Conservation (phyloP, 2,329 filamentous ascomycete species). For the Cladosporium sphaerospermum region DNA sequence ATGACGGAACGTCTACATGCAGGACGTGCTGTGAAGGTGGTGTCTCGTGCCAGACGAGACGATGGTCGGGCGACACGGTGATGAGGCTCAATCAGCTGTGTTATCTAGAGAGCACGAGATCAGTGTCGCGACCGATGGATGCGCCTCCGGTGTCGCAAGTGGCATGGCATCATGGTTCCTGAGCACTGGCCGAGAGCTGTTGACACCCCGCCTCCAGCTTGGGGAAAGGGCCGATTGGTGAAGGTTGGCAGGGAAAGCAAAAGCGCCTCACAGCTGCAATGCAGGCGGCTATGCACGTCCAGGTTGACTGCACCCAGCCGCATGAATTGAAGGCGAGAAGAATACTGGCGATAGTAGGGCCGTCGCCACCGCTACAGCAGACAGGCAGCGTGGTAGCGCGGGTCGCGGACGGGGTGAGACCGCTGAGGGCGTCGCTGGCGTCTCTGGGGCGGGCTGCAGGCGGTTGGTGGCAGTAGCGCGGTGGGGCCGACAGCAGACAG, state of each 20-base stretch:
- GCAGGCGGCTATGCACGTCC: too few relatives aligned
- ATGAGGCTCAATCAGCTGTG: too few relatives aligned
- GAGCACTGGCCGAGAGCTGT: background rate
- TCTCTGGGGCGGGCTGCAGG: background rate
- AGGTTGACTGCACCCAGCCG: too few relatives aligned
- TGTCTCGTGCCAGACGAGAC: too few relatives aligned
- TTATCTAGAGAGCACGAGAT: too few relatives aligned
- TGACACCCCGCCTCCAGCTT: background rate
- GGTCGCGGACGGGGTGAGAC: background rate
- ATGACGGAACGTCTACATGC: slow-evolving; percentile 5
- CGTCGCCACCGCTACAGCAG: background rate
- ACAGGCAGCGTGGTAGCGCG: background rate
- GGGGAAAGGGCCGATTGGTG: slow-evolving; percentile 4
- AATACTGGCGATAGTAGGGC: too few relatives aligned
- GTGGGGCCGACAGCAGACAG: background rate
- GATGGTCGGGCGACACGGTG: too few relatives aligned
- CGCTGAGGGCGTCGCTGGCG: background rate
- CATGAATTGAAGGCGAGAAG: too few relatives aligned
- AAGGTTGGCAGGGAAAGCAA: background rate
- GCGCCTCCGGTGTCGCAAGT: background rate
- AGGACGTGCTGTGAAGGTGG: background rate
- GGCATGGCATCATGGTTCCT: background rate
- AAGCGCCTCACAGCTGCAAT: too few relatives aligned
- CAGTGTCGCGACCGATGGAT: background rate
- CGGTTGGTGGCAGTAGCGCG: background rate